Percentiles rank a stretch among this genome's conserved stretches.
phyloP scores from a whole-genome alignment of 805 yeast genomes.

The Monosporozyma servazzii region DNA sequence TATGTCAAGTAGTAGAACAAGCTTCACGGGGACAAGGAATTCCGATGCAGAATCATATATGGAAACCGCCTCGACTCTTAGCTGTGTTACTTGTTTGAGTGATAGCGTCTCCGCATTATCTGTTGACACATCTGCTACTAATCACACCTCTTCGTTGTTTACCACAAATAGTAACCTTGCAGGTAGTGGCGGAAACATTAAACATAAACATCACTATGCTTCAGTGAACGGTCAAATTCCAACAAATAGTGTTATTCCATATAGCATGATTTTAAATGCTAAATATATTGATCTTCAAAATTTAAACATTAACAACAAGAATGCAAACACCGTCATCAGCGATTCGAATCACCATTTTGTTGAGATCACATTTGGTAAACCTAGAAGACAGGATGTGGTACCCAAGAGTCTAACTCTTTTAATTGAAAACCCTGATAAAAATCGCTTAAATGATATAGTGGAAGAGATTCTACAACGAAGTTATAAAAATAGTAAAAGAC shows the following conservation, averaged over 20 bases:
- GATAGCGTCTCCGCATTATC: conserved; percentile 8
- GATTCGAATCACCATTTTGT: conserved; percentile 13
- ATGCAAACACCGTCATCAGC: not conserved
- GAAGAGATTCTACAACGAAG: conserved; percentile 32
- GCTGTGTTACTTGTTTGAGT: conserved; percentile 31
- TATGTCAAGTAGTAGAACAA: conserved; percentile 10
- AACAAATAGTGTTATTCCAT: conserved; percentile 29
- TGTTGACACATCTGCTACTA: not conserved
- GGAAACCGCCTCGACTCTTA: conserved; percentile 28
- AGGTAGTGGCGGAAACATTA: not conserved
- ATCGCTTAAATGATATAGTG: conserved; percentile 15
- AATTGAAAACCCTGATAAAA: conserved; percentile 14
- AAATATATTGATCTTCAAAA: conserved; percentile 11
- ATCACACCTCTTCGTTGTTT: not conserved
- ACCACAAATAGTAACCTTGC: not conserved
- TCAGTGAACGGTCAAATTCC: conserved; percentile 26
- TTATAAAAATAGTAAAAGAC: conserved; percentile 33
- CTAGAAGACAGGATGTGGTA: conserved; percentile 29
- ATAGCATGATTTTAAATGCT: conserved; percentile 25
- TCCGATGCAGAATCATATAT: conserved; percentile 8
- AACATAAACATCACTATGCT: conserved; percentile 9
- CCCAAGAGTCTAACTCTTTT: conserved; percentile 29
- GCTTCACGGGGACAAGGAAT: conserved; percentile 7
- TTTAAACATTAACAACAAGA: conserved; percentile 1
- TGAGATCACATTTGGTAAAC: conserved; percentile 32